Percentiles rank a stretch among this genome's conserved stretches.
These are phyloP conservation scores for Trichoderma koningii DNA, from an alignment of 2,329 filamentous ascomycete genomes.

Conservation along the genomic window DNA sequence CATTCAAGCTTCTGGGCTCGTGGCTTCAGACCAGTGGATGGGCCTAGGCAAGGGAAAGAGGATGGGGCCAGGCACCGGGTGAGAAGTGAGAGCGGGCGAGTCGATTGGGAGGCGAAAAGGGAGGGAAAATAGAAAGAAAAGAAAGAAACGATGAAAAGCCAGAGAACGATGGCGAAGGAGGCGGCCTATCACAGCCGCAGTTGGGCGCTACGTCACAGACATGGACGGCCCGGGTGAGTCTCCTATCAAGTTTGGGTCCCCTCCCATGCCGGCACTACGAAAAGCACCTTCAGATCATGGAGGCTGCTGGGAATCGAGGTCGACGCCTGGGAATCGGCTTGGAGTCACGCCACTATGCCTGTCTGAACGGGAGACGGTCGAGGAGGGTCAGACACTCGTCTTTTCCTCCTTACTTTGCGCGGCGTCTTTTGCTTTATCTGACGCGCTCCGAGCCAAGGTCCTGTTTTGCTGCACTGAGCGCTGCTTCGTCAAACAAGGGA, in stretches of 20 bases:
- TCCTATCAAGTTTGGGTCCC: slow-evolving; percentile 33
- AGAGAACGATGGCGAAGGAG: too few relatives aligned
- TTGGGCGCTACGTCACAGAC: slow-evolving; percentile 29
- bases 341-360: slow-evolving; percentile 20
- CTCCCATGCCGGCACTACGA: slow-evolving; percentile 32
- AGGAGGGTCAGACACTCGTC: slow-evolving; percentile 13
- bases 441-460: background rate
- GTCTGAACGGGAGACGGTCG: background rate
- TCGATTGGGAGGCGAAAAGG: background rate
- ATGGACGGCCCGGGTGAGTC: slow-evolving; percentile 27
- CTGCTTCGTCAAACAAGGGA: too few relatives aligned
- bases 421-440: background rate
- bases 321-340: slow-evolving; percentile 38
- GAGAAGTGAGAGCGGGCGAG: background rate
- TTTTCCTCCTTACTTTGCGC: slow-evolving; percentile 1
- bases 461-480: too few relatives aligned
- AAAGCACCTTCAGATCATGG: slow-evolving; percentile 5
- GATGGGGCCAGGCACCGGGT: slow-evolving; percentile 27
- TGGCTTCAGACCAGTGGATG: slow-evolving; percentile 25
- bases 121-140: background rate
- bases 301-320: slow-evolving; percentile 34
- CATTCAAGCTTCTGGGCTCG: slow-evolving; percentile 28
- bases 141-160: too few relatives aligned
- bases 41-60: slow-evolving; percentile 20
- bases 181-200: slow-evolving; percentile 20